Percentiles rank a stretch among this genome's conserved stretches.
Conservation (phyloP, 75 land plant species). For the Isoetes taiwanensis region DNA sequence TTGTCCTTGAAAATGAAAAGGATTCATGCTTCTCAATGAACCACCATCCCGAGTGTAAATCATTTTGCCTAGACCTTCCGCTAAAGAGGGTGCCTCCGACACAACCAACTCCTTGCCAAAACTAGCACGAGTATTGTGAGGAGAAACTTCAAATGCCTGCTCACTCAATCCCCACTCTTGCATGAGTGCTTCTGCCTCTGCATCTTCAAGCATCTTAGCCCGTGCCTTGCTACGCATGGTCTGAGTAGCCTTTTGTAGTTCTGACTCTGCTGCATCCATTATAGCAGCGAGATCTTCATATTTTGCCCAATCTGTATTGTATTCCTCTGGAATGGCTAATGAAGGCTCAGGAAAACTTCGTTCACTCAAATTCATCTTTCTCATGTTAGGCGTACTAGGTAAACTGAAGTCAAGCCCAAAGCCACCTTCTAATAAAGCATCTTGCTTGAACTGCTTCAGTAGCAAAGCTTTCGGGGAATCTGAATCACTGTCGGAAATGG, state of each 20-base stretch:
- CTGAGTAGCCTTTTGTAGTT: constrained; percentile 40
- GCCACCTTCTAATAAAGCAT: constrained; percentile 33
- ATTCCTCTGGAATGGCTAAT: neutral
- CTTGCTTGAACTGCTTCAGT: constrained; percentile 66
- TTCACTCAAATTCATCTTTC: neutral
- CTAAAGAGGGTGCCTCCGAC: constrained; percentile 48
- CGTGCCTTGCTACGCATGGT: constrained; percentile 31
- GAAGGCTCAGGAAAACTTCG: neutral
- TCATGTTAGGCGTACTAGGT: constrained; percentile 8
- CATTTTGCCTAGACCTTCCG: constrained; percentile 63
- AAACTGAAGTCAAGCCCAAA: constrained; percentile 24
- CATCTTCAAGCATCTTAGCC: constrained; percentile 71
- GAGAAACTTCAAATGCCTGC: constrained; percentile 47
- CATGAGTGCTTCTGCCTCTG: constrained; percentile 85
- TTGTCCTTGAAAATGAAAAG: constrained; percentile 39
- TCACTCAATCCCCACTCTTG: constrained; percentile 82
- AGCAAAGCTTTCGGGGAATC: constrained; percentile 81
- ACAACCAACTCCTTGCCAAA: constrained; percentile 44
- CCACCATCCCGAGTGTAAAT: constrained; percentile 75
- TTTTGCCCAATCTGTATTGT: constrained; percentile 7
- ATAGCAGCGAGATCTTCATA: constrained; percentile 36
- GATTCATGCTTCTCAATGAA: constrained; percentile 78
- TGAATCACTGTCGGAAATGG: constrained; percentile 65
- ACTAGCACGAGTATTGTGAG: constrained; percentile 14
- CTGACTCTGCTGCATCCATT: constrained; percentile 35